Base-by-base conservation (phyloP, 768 basidiomycete species). In the Lentinula sp. region DNA sequence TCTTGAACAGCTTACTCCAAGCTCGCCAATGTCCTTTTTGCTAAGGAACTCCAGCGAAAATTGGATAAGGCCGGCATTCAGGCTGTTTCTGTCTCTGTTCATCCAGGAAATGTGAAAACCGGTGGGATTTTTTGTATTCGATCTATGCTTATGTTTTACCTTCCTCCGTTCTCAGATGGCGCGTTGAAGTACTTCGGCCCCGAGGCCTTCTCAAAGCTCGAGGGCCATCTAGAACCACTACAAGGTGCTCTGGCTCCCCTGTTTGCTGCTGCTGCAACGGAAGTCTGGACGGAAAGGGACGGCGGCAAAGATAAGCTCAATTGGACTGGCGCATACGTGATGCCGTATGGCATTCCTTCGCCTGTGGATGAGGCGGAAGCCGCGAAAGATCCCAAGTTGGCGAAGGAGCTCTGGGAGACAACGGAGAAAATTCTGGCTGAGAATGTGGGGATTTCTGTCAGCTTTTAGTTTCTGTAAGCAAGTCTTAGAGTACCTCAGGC, bases 11-110 rank as follows among this genome's bases (percentile, higher is more conserved):
- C 67, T 0, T 68, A 76, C 39, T 73, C 81, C 51, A 87, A 87
- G 66, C 69, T 85, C 18, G 76, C 79, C 16, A 76, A 75, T 53
- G 69, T 81, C 34, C 73, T 86, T 16, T 84, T 76, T 61, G 78
- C 77, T 1, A 77, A 74, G 28, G 75, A 80, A 63, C 70, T 87
- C 15, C 84, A 87, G 60, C 73, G 71, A 37, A 78, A 68, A 21
- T 69, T 87, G 32, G 74, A 78, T 46, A 67, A 65, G 0, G 67
- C 70, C 39, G 70, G 67, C 11, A 65, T 73, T 0, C 71, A 72
- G 9, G 77, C 80, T 51, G 74, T 73, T 2, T 72, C 67, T 21
- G 69, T 81, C 16, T 62, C 76, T 0, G 52, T 81, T 1, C 75
- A 80, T 63, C 81, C 81, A 0, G 81, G 81, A 1, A 57, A 62